Base-by-base conservation (phyloP, 441 rosid genomes). In the Populus hybrid region DNA sequence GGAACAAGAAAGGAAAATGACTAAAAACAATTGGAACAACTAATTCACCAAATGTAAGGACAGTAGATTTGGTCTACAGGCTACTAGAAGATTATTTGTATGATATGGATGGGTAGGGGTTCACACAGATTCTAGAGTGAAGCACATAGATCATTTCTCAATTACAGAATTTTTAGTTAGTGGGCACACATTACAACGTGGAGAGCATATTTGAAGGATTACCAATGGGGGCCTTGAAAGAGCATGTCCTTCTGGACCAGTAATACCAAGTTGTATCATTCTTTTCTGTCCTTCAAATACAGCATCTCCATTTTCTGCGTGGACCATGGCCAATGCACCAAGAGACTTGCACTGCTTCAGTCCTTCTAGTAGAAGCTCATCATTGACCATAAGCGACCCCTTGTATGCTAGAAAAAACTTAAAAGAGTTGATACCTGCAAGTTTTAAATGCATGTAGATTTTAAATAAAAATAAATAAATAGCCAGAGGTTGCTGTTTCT, bases 231-330 rank as follows among this genome's bases (percentile, higher is more conserved):
- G 99, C 83, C 99, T 89, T 10, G 99, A 94, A 82, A 94, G 99
- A 75, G 94, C 90, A 86, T 96, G 99, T 65, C 99, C 99, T 76
- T 94, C 99, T 36, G 99, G 98, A 75, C 99, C 99, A 26, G 90
- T 92, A 76, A 95, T 90, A 79, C 98, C 98, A 35, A 95, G 92
- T 69, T 92, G 95, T 71, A 94, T 90, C 94, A 95, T 95, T 82
- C 94, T 85, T 69, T 86, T 86, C 84, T 96, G 99, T 69, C 99
- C 99, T 89, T 91, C 98, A 59, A 87, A 87, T 4, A 94, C 99
- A 38, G 94, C 99, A 88, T 96, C 98, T 72, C 99, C 98, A 83
- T 96, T 94, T 91, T 96, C 99, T 72, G 98, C 98, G 84, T 96
- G 99, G 80, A 96, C 99, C 99, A 96, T 96, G 28, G 98, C 93